Evolutionary conservation across 768 basidiomycete genomes (phyloP), one percentile per base, ranked within the genome.

Genomic region (Termitomyces sp.): DNA sequence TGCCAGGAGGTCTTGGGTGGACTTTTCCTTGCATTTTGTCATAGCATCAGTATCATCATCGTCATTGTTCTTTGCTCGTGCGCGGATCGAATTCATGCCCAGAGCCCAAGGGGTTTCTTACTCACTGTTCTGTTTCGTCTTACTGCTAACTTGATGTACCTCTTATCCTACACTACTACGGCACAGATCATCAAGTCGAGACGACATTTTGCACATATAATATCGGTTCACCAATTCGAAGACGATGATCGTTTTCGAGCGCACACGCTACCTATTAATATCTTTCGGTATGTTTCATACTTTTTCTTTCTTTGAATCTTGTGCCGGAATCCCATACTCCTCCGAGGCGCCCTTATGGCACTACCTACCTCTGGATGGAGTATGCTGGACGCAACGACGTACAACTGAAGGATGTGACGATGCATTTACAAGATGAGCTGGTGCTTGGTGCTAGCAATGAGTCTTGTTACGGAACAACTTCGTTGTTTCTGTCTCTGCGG

Each of bases 261-360:
- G 9, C 10, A 32, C 7, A 5, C 20, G 10, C 18, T 20, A 15
- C 9, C 13, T 31, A n/a, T n/a, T n/a, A n/a, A n/a, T n/a, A n/a
- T 46, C 15, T 46, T n/a, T 46, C 18, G 29, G 39, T 44, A 31
- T 41, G n/a, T 36, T 33, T 16, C 9, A 36, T 25, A 4, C 20
- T 32, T 6, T 38, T 20, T 49, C 36, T 23, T 39, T 42, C 7
- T 50, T 50, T 25, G 20, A n/a, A 23, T n/a, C 22, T 11, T 44
- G 13, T 40, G 59, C 59, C 59, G 40, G 50, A 41, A 38, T 47
- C 49, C 56, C 53, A 54, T 57, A 33, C 59, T 54, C 50, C 56
- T 54, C 63, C 40, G 60, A 62, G 54, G 55, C 60, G 49, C 60
- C 57, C 52, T 44, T 35, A 56, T 48, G 59, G 64, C 60, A 60